Evolutionary conservation across 345 rosid species (phyloP).

Genomic region (Sapria himalayana): DNA sequence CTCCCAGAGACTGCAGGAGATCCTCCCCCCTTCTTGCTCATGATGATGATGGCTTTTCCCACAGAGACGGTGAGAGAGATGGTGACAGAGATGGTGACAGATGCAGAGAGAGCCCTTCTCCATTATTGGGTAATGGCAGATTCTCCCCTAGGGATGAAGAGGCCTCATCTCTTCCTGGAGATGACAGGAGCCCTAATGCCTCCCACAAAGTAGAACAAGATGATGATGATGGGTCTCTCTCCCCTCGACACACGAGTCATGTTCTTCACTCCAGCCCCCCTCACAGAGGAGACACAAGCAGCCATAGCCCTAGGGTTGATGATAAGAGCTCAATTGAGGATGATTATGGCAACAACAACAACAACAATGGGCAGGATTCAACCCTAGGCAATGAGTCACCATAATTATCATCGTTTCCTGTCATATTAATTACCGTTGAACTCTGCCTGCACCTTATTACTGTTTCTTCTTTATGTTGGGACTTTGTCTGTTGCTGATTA

Average conservation of each 20-base stretch:
- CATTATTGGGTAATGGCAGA: no score
- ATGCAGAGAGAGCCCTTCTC: slow-evolving; percentile 31
- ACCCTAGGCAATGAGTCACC: slow-evolving; percentile 12
- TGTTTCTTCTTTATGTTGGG: no score
- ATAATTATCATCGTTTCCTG: no score
- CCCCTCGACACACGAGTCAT: no score
- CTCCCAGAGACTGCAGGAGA: slow-evolving; percentile 23
- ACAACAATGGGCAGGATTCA: no score
- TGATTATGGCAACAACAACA: slow-evolving; percentile 14
- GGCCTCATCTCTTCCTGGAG: slow-evolving; percentile 24
- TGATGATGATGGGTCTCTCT: slow-evolving; percentile 10
- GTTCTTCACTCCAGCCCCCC: no score
- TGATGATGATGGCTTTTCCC: slow-evolving; percentile 32
- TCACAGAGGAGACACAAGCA: slow-evolving; percentile 17
- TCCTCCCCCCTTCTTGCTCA: no score
- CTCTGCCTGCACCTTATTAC: no score
- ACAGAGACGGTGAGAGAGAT: slow-evolving; percentile 30
- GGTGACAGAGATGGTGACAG: slow-evolving; percentile 17
- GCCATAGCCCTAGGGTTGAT: slow-evolving; percentile 15
- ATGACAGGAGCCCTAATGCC: slow-evolving; percentile 10
- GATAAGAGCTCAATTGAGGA: slow-evolving; percentile 26
- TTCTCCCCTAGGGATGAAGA: no score
- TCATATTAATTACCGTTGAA: no score
- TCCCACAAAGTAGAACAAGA: slow-evolving; percentile 22
- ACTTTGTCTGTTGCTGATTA: no score